Evolutionary conservation across 768 basidiomycete species (phyloP), one percentile per base, ranked within the genome.

Genomic region (Trametes sanguinea): DNA sequence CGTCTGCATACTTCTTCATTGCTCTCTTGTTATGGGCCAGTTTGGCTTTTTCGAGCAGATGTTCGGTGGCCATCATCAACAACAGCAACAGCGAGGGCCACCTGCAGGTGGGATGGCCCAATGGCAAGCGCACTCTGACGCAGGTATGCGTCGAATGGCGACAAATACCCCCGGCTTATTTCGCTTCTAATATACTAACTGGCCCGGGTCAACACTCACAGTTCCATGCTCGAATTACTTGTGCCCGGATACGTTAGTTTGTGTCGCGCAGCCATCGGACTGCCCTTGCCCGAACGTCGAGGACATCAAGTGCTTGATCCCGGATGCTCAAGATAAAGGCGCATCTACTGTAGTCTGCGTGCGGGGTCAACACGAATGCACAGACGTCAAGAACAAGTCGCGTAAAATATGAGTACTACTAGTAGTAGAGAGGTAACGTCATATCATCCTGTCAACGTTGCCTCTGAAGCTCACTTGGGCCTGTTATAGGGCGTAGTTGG

Each of bases 11-110:
- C 64, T 75, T 14, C 74, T 61, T 1, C 60, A 58, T 30, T 47
- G 39, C 29, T 54, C 57, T 17, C 77, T 27, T 48, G 77, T 46
- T 81, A 73, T 35, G 75, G 76, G 14, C 87, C 89, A 92, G 68
- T 92, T 92, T 72, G 80, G 84, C 48, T 89, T 91, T 74, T 93
- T 93, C 68, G 85, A 88, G 63, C 84, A 87, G 44, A 86, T 92
- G 83, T 92, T 90, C 68, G 83, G 85, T 44, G 78, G 82, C 27
- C 83, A 83, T 42, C 75, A 76, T 40, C 75, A 76, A 40, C 85
- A 87, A 11, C 84, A 87, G 29, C 81, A 83, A 43, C 83, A 81
- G 53, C 80, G 22, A 22, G 22, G 78, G 57, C 80, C 81, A 47
- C 79, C 81, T 27, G 72, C 79, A 45, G 81, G 65, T 13, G 62